Conservation (phyloP, 805 yeast genomes). For the Cyberlindnera suaveolens region DNA sequence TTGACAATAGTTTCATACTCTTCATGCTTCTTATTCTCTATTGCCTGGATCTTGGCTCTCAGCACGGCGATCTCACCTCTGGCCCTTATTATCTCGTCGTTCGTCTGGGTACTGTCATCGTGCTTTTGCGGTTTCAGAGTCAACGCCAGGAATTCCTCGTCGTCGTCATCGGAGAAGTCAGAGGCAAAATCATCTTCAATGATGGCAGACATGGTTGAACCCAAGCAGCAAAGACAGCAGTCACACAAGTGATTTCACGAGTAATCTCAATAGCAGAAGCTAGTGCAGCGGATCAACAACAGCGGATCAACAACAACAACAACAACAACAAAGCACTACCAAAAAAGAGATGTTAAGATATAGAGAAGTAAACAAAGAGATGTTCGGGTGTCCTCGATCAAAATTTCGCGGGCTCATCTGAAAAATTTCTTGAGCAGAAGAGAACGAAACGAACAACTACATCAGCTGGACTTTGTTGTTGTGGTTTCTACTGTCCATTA, state of each 20-base stretch:
- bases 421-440: not conserved
- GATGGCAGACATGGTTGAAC: slow-evolving; percentile 14
- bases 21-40: slow-evolving; percentile 45
- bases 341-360: no score
- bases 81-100: slow-evolving; percentile 39
- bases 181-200: slow-evolving; percentile 25
- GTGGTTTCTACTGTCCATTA: not conserved
- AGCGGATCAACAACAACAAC: no score
- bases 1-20: slow-evolving; percentile 34
- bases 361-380: no score
- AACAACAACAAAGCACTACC: no score
- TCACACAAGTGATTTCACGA: not conserved
- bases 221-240: not conserved
- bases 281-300: no score
- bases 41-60: slow-evolving; percentile 41
- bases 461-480: not conserved
- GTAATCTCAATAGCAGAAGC: not conserved
- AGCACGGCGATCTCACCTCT: slow-evolving; percentile 80
- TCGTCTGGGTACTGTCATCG: not conserved
- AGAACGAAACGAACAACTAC: not conserved
- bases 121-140: slow-evolving; percentile 29
- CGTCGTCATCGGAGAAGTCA: slow-evolving; percentile 29
- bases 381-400: no score
- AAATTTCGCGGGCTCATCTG: not conserved
- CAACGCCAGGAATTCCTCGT: slow-evolving; percentile 38